phyloP scores from a whole-genome alignment of 345 rosid genomes.

The Draba incana region DNA sequence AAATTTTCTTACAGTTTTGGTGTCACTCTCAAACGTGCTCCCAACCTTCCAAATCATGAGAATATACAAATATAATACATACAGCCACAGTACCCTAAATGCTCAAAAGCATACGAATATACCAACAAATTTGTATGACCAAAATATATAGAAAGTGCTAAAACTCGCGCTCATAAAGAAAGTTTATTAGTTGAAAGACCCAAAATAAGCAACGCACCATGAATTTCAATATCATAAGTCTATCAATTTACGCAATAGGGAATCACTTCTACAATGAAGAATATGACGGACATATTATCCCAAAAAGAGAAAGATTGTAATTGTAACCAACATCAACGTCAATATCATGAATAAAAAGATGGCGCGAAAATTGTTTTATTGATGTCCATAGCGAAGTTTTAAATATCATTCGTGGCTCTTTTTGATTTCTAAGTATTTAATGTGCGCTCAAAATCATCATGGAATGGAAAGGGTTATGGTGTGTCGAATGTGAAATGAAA shows the following conservation, averaged over 20 bases:
- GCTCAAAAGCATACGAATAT: constrained; percentile 11
- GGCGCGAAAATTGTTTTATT: background rate
- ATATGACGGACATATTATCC: background rate
- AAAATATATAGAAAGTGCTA: background rate
- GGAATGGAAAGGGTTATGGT: background rate
- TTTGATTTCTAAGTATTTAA: background rate
- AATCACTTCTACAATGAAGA: constrained; percentile 7
- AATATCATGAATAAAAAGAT: background rate
- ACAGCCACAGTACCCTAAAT: background rate
- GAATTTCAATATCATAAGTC: constrained; percentile 6
- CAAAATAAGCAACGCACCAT: constrained; percentile 8
- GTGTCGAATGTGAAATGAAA: background rate
- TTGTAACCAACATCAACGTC: constrained; percentile 1
- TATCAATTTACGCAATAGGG: constrained; percentile 1
- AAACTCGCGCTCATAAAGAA: background rate
- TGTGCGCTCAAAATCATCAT: background rate
- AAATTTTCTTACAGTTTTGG: background rate
- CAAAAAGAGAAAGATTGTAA: background rate
- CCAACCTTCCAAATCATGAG: constrained; percentile 7
- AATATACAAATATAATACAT: constrained; percentile 14
- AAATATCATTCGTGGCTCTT: background rate
- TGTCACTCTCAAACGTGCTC: constrained; percentile 27
- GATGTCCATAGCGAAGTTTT: background rate
- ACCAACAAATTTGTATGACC: background rate
- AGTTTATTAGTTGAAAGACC: background rate